Base-by-base conservation (phyloP, 768 basidiomycete species). In the Trametes gibbosa region DNA sequence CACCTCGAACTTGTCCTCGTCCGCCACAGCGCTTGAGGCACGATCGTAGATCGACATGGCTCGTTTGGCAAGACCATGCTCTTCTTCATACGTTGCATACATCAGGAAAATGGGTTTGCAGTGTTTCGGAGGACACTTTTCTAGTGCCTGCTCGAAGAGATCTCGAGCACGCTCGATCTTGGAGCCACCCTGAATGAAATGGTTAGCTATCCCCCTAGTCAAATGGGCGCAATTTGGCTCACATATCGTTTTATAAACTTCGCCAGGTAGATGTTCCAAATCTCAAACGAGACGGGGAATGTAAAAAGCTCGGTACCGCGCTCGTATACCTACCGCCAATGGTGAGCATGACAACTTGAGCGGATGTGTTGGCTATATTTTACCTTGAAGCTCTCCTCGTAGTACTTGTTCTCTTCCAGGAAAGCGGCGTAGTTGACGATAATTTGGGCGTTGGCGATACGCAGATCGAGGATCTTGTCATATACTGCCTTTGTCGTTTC, bases 191-290 rank as follows among this genome's bases (percentile, higher is more conserved):
- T 95, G 54, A 46, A 25, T 34, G 13, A 21, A 32, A 12, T n/a
- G 47, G 25, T 25, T 16, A 62, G 39, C 29, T 5, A 17, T 23
- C n/a, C 0, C 34, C 13, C 10, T 1, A 52, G 1, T 34, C 12
- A 16, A 32, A 45, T 39, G 43, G 45, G 24, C 40, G 10, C 9
- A 21, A n/a, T 49, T 32, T 0, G 6, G 81, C 90, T 70, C 66
- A 95, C 93, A 74, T 95, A 98, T 75, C 97, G 90, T 74, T 93
- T 95, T 59, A 95, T 84, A 71, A 99, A 99, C 74, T 98, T 98
- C 43, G 92, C 88, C 19, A 99, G 76, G 73, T 98, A 99, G 53
- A 97, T 97, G 72, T 99, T 98, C 96, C 97, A 98, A 63, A 99
- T 87, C 74, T 99, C 97, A 72, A 98, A 98, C 3, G 94, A 95